phyloP scores from a whole-genome alignment of 169 alveolate genomes.

The Plasmodium falciparum region DNA sequence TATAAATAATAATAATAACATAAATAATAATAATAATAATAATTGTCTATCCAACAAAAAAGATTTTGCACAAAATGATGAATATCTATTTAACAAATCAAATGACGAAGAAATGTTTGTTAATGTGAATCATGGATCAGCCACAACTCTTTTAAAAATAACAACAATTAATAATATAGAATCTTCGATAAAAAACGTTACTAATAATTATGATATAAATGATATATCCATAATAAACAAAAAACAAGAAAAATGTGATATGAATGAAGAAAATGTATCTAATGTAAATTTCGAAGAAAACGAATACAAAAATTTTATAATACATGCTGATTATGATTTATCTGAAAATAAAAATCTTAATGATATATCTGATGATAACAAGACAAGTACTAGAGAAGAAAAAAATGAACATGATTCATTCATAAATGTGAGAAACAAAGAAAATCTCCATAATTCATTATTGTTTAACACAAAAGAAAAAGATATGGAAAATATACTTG shows the following conservation, averaged over 20 bases:
- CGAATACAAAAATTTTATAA: not conserved
- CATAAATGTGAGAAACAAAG: slow-evolving; percentile 26
- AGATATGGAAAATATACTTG: not conserved
- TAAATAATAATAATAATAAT: not conserved
- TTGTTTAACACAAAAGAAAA: slow-evolving; percentile 33
- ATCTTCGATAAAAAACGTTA: not conserved
- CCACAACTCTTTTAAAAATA: too few species aligned
- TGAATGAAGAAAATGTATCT: not conserved
- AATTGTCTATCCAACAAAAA: not conserved
- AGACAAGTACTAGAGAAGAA: not conserved
- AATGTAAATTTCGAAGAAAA: not conserved
- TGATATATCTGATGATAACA: slow-evolving; percentile 7
- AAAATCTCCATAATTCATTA: slow-evolving; percentile 8
- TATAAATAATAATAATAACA: not conserved
- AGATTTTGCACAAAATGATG: not conserved
- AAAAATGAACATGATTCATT: slow-evolving; percentile 8
- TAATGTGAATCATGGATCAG: too few species aligned
- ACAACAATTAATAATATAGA: too few species aligned
- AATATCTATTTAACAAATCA: not conserved
- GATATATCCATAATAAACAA: slow-evolving; percentile 6
- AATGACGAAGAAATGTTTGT: too few species aligned
- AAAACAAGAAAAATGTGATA: not conserved
- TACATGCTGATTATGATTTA: not conserved
- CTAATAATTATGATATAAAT: not conserved
- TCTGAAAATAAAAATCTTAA: slow-evolving; percentile 5